Conservation (phyloP, 805 yeast genomes). For the Candida railenensis region DNA sequence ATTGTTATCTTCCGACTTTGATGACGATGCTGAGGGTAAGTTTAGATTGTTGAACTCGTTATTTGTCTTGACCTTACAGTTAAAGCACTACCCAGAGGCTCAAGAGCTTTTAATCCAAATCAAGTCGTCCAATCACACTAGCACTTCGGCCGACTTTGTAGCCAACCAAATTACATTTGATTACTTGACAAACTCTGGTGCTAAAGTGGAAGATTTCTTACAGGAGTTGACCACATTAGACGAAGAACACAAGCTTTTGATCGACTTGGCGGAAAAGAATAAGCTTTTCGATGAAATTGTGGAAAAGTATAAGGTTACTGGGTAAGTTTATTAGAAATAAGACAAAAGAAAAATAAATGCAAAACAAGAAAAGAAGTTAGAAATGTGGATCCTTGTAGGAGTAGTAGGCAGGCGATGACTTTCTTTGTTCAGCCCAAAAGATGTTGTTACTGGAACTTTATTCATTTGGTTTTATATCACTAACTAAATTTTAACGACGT, state of each 20-base stretch:
- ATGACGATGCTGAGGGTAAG: slow-evolving; percentile 35
- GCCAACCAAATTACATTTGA: slow-evolving; percentile 67
- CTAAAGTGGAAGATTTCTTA: slow-evolving; percentile 48
- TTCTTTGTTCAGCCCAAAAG: no score
- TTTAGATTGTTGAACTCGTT: slow-evolving; percentile 38
- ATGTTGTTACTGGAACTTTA: no score
- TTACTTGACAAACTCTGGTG: slow-evolving; percentile 41
- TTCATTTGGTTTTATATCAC: neutral
- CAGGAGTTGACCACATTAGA: slow-evolving; percentile 44
- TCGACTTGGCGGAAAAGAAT: slow-evolving; percentile 61
- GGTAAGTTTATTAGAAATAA: slow-evolving; percentile 1
- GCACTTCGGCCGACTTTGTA: slow-evolving; percentile 43
- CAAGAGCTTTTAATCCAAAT: slow-evolving; percentile 52
- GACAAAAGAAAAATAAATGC: neutral
- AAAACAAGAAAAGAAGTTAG: neutral
- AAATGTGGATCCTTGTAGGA: no score
- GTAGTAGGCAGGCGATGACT: no score
- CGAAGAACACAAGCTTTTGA: slow-evolving; percentile 56
- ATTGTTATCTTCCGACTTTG: slow-evolving; percentile 52
- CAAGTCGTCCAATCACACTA: slow-evolving; percentile 36
- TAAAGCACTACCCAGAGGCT: slow-evolving; percentile 82
- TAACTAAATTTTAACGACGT: slow-evolving; percentile 21
- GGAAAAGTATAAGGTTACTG: slow-evolving; percentile 45
- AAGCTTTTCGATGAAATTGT: slow-evolving; percentile 69
- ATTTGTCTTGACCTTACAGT: slow-evolving; percentile 72